These are phyloP conservation scores for Aureobasidium melanogenum DNA, from an alignment of 2,329 filamentous ascomycete genomes.

Conservation along the genomic window DNA sequence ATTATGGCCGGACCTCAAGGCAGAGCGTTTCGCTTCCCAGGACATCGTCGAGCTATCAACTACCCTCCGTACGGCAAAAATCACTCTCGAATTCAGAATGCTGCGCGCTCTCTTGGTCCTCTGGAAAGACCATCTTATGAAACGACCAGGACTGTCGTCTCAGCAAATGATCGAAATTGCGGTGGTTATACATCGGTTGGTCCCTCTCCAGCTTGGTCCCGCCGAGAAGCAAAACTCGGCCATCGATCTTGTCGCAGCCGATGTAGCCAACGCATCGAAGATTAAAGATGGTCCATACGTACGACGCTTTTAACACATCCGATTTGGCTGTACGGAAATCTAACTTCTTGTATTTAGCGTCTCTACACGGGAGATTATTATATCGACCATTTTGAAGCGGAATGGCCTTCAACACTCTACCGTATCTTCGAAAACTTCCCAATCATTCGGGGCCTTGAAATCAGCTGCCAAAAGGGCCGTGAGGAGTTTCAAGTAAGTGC, in stretches of 20 bases:
- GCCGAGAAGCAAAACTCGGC: neutral
- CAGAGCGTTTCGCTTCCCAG: neutral
- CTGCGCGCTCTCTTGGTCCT: neutral
- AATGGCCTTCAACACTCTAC: neutral
- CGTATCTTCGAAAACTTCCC: neutral
- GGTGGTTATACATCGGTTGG: neutral
- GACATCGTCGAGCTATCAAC: neutral
- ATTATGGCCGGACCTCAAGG: neutral
- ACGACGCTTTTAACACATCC: neutral
- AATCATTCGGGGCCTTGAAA: too few species aligned
- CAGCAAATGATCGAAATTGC: neutral
- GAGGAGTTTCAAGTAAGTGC: neutral
- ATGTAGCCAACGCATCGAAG: neutral
- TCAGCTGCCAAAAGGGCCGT: neutral
- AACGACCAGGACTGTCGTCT: neutral
- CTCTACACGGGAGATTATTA: neutral
- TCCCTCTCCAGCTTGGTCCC: neutral
- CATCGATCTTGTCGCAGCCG: neutral
- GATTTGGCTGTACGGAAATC: neutral
- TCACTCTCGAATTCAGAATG: neutral
- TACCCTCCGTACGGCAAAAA: neutral
- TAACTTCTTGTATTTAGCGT: neutral
- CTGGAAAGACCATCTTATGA: neutral
- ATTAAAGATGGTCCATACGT: neutral
- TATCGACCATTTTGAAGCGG: neutral